Base-by-base conservation (phyloP, 805 yeast species). In the Metschnikowia corniflorae region DNA sequence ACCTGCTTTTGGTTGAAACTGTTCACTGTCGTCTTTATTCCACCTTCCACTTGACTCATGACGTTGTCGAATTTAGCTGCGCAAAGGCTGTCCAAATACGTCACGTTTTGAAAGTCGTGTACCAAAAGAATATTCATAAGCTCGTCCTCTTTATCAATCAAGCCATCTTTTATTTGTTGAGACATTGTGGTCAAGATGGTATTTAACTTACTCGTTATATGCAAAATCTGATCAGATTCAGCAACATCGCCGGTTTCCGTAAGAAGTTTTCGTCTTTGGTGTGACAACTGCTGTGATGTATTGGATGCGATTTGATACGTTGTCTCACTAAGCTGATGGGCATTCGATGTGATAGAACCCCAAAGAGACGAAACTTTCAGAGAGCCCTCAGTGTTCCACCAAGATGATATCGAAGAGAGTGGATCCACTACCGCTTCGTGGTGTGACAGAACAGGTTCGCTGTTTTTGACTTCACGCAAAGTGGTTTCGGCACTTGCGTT, bases 311-410 rank as follows among this genome's bases (percentile, higher is more conserved):
- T 42, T 40, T 73, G 74, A 35, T 70, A 61, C 3, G 80, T 76
- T 13, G 68, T 64, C 47, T 76, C 80, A 5, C 77, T 71, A 26
- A 70, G 52, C 33, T 60, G 59, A 28, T 65, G 61, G 31, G 78
- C 78, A 42, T 71, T 69, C 33, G 70, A 61, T 2, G 81, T 61
- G 16, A 87, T 80, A 9, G 80, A 70, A 8, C 78, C 84, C 87
- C 88, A 82, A 10, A 84, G 47, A 6, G 79, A 78, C 5, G 75
- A 70, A 2, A 82, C 86, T 18, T 77, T 77, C 2, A 73, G 66
- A 2, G 87, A 77, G 0, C 89, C 89, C 29, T 78, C 78, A 1
- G 69, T 68, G 3, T 77, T 73, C 87, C 88, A 82, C 93, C 94
- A 84, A 25, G 70, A 76, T 4, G 87, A 70, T 33, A 83, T 61